Conservation (phyloP, 352 stramenopile genomes). For the Peronosclerospora sorghi region DNA sequence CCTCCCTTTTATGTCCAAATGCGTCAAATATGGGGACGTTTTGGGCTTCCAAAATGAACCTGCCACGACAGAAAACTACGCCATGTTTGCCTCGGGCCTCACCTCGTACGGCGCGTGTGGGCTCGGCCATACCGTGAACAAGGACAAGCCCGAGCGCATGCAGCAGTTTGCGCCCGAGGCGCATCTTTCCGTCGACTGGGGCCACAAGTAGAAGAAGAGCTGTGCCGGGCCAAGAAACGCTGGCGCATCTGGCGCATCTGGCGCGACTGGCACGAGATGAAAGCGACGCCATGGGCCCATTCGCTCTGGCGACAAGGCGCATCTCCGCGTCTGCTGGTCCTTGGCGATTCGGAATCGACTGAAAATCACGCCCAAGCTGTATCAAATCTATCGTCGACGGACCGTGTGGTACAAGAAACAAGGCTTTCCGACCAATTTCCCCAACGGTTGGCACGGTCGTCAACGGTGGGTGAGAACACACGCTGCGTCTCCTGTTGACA, state of each 20-base stretch:
- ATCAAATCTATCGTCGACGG: slow-evolving; percentile 65
- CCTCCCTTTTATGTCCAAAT: no score
- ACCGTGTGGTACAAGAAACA: slow-evolving; percentile 51
- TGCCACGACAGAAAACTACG: slow-evolving; percentile 36
- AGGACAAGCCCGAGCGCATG: slow-evolving; percentile 66
- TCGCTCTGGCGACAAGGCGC: slow-evolving; percentile 70
- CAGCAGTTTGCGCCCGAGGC: slow-evolving; percentile 54
- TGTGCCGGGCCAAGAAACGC: slow-evolving; percentile 71
- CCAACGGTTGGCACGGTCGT: slow-evolving; percentile 17
- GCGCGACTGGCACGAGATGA: slow-evolving; percentile 65
- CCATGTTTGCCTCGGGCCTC: slow-evolving; percentile 72
- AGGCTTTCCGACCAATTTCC: no score
- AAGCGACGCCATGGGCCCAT: slow-evolving; percentile 59
- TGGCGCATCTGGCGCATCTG: slow-evolving; percentile 73
- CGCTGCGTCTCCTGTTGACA: slow-evolving; percentile 82
- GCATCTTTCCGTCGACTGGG: slow-evolving; percentile 52
- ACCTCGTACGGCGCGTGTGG: slow-evolving; percentile 75
- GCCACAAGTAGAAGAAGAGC: slow-evolving; percentile 81
- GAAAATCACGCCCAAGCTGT: slow-evolving; percentile 82
- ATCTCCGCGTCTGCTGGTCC: slow-evolving; percentile 69
- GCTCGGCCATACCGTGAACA: slow-evolving; percentile 69
- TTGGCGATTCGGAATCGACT: slow-evolving; percentile 78
- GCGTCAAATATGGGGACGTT: no score
- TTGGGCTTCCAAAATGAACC: no score
- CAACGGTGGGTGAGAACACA: slow-evolving; percentile 57